A percentile compares a stretch with the other conserved stretches of the same genome.
These are phyloP conservation scores for Solanum rostratum DNA, from an alignment of 257 asterid species.

Conservation along the genomic window DNA sequence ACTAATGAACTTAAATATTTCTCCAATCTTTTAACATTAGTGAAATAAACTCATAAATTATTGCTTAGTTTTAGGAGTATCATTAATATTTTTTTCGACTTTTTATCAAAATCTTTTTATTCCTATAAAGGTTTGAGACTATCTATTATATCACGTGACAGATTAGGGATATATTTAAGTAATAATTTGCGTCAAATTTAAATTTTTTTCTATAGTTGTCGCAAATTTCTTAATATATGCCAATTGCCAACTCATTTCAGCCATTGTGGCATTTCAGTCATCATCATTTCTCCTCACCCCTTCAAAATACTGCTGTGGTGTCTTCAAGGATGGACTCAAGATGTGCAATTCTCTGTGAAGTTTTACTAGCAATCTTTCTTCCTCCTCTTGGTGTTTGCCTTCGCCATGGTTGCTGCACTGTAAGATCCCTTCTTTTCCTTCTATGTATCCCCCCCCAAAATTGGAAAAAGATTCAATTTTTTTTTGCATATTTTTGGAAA, in stretches of 20 bases:
- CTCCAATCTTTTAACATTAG: too few species aligned
- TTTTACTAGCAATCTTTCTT: conserved; percentile 50
- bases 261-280: neutral
- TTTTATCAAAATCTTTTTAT: too few species aligned
- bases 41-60: too few species aligned
- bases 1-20: too few species aligned
- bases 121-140: too few species aligned
- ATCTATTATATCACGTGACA: too few species aligned
- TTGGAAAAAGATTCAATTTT: neutral
- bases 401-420: conserved; percentile 83
- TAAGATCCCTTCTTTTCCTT: conserved; percentile 4
- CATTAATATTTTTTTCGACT: too few species aligned
- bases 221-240: too few species aligned
- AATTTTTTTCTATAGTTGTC: too few species aligned
- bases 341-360: conserved; percentile 25
- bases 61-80: too few species aligned
- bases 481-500: neutral
- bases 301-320: neutral
- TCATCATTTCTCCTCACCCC: neutral
- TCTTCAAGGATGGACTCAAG: conserved; percentile 30
- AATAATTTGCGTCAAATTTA: too few species aligned
- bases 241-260: neutral
- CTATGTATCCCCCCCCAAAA: neutral
- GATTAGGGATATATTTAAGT: too few species aligned
- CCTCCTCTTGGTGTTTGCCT: conserved; percentile 89